These are phyloP conservation scores for Komagataella kurtzmanii DNA, from an alignment of 805 yeast genomes.

Conservation along the genomic window DNA sequence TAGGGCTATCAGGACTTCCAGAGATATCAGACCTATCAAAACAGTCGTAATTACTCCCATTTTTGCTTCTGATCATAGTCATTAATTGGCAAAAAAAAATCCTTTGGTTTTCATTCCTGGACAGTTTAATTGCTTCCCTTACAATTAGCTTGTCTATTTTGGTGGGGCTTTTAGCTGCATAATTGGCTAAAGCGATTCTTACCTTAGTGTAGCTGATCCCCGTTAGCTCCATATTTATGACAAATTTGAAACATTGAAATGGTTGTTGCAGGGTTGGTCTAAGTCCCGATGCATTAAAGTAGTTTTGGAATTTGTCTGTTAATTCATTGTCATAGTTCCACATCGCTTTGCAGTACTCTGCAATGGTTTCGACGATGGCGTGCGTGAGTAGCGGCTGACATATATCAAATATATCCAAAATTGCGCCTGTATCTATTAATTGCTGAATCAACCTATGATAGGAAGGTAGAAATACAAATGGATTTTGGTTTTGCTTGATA, in stretches of 20 bases:
- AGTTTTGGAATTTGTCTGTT: constrained; percentile 8
- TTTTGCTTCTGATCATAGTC: neutral
- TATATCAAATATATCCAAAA: constrained; percentile 17
- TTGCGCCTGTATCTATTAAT: constrained; percentile 23
- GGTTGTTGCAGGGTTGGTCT: constrained; percentile 10
- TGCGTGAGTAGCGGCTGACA: constrained; percentile 12
- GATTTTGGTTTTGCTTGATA: constrained; percentile 16
- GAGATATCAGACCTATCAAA: neutral
- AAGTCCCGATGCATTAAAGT: constrained; percentile 20
- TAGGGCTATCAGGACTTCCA: neutral
- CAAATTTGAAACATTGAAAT: constrained; percentile 9
- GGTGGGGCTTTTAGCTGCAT: neutral
- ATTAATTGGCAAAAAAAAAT: neutral
- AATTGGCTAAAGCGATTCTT: neutral
- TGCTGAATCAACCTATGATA: constrained; percentile 25
- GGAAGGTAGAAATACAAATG: constrained; percentile 21
- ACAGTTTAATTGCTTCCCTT: neutral
- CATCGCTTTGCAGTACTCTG: constrained; percentile 31
- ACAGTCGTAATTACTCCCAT: neutral
- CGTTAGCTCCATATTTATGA: constrained; percentile 2
- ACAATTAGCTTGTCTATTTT: neutral
- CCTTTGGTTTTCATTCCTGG: neutral
- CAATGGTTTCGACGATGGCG: constrained; percentile 24
- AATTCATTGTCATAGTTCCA: constrained; percentile 19
- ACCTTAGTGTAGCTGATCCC: constrained; percentile 5